Base-by-base conservation (phyloP, 1,284 basidiomycete genomes). In the Leccinum pachyderme region DNA sequence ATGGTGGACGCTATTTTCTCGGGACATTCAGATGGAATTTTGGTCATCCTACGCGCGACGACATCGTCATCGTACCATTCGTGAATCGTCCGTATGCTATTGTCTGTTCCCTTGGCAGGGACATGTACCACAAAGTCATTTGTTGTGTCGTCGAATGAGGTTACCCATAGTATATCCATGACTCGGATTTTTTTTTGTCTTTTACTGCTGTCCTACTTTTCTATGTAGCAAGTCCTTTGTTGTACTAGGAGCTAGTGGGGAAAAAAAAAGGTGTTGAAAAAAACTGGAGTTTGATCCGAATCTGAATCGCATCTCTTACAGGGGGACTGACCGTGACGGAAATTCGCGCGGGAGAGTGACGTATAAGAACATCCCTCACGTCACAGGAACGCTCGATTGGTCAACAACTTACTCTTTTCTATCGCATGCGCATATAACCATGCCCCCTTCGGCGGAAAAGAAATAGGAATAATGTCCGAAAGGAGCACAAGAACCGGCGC, bases 1-100 rank as follows among this genome's bases (percentile, higher is more conserved):
- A 57, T 74, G 28, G 87, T 90, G 15, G 89, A 90, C 62, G 86
- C 87, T 3, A 89, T 91, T 55, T 89, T 91, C 67, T 88, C 86
- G 35, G 88, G 86, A 4, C 88, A 90, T 66, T 89, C 87, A 25
- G 88, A 91, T 66, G 88, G 88, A 5, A 74, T 91, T 55, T 81
- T 91, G 74, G 85, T 89, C 59, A 87, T 91, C 58, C 71, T 91
- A 9, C 80, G 89, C 28, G 35, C 55, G 33, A 55, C 66, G 32
- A 55, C 59, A 44, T 44, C 43, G 24, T 25, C 11, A 22, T 44
- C 41, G 24, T 44, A 24, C 41, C 41, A 24, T 44, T 8, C 41
- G 24, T 44, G 41, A 44, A 18, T 22, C 18, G 18, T 18, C 18
- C 18, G 11, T 18, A 22, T 37, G n/a, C 5, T 18, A 11, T n/a